Evolutionary conservation across 176 grass and related monocot genomes (phyloP).

Genomic region (Aechmea fasciata): DNA sequence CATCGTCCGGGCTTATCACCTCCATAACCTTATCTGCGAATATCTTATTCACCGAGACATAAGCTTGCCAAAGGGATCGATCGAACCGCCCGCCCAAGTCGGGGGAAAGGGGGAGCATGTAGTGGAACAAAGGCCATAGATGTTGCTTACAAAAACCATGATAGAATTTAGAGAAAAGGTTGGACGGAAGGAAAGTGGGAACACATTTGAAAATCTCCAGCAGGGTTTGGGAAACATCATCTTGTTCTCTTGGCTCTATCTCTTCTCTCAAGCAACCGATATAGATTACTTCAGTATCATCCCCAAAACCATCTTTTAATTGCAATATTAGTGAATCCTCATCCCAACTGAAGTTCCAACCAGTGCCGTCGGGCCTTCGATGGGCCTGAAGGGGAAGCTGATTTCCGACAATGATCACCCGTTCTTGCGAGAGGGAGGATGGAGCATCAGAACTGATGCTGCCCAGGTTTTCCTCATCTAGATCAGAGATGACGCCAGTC

Average conservation of each 20-base stretch:
- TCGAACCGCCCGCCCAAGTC: constrained; percentile 46
- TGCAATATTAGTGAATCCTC: constrained; percentile 47
- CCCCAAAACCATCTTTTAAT: constrained; percentile 38
- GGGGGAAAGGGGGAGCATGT: constrained; percentile 46
- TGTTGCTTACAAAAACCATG: constrained; percentile 50
- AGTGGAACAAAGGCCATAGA: constrained; percentile 47
- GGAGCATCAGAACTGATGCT: constrained; percentile 31
- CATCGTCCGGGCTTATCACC: constrained; percentile 38
- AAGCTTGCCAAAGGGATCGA: constrained; percentile 43
- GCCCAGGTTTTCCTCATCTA: constrained; percentile 30
- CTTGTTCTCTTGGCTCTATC: constrained; percentile 33
- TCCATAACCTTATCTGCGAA: constrained; percentile 59
- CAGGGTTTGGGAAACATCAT: constrained; percentile 34
- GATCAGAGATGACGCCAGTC: constrained; percentile 33
- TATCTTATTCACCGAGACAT: constrained; percentile 55
- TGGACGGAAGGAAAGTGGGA: constrained; percentile 33
- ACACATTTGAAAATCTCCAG: constrained; percentile 37
- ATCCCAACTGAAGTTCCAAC: constrained; percentile 54
- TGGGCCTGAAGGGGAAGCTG: constrained; percentile 37
- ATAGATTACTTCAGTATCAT: constrained; percentile 34
- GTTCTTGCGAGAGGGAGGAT: constrained; percentile 22
- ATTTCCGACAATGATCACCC: constrained; percentile 45
- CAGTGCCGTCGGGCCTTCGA: constrained; percentile 20
- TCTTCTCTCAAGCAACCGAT: constrained; percentile 44
- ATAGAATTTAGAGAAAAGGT: constrained; percentile 37